Conservation (phyloP, 805 yeast species). For the Wickerhamomyces bisporus region DNA sequence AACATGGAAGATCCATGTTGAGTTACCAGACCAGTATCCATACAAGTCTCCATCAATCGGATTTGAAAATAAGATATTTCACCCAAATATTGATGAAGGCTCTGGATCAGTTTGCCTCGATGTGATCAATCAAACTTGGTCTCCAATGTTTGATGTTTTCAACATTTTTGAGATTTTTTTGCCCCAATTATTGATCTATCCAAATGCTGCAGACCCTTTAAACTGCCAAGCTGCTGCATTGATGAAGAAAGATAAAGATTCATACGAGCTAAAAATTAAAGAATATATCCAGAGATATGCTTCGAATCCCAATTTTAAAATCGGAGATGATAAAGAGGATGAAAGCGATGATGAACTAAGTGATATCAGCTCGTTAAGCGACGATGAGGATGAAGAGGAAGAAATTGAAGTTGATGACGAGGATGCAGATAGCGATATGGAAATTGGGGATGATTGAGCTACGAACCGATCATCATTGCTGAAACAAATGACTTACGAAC, state of each 20-base stretch:
- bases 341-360: conserved; percentile 34
- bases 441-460: conserved; percentile 46
- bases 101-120: conserved; percentile 92
- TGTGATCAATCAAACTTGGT: conserved; percentile 97
- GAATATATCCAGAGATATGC: conserved; percentile 74
- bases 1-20: conserved; percentile 85
- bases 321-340: conserved; percentile 44
- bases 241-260: conserved; percentile 59
- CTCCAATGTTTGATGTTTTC: conserved; percentile 90
- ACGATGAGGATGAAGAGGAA: conserved; percentile 17
- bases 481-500: no score
- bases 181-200: conserved; percentile 87
- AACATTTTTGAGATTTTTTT: conserved; percentile 90
- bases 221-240: conserved; percentile 86
- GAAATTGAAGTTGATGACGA: conserved; percentile 21
- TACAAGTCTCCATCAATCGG: conserved; percentile 96
- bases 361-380: conserved; percentile 21
- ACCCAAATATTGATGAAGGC: conserved; percentile 90
- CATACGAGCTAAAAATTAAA: conserved; percentile 65
- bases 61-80: conserved; percentile 84
- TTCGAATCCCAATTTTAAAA: conserved; percentile 33
- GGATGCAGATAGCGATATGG: conserved; percentile 14
- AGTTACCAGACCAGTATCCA: conserved; percentile 92
- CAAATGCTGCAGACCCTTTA: conserved; percentile 91
- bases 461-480: no score